Evolutionary conservation across 371 early-diverging fungal genomes (phyloP), one percentile per base, ranked within the genome.

Genomic region (Dentiscutata heterogama): DNA sequence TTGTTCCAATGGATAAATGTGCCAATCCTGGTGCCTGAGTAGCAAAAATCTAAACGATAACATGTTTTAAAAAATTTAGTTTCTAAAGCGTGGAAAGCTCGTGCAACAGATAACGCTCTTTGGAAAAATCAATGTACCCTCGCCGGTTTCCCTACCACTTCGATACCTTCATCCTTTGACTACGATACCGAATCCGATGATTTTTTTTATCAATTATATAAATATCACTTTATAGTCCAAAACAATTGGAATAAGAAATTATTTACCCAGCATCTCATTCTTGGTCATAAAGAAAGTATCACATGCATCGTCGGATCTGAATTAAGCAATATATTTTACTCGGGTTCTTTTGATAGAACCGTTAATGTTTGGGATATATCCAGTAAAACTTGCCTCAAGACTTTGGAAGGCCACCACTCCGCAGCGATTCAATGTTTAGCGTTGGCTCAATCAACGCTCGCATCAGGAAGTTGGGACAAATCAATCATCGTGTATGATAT

Each of bases 291-390:
- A 53, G 70, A 70, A 70, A 39, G 58, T 35, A 75, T 75, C 75
- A 39, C 60, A n/a, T 75, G 75, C 51, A 53, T 75, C 18, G 53
- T 56, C 27, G 75, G 75, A 54, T 58, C 39, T 56, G 75, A 58
- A 84, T 95, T 96, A 83, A 86, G 89, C 35, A 83, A 94, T 61
- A 91, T 91, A 72, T 90, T 99, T 39, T 92, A 97, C 25, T 95
- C 96, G 0, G 99, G 99, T 7, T 97, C 97, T n/a, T 92, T 97
- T 73, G 99, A 99, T 88, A 88, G 91, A 25, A 94, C 96, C 5
- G 91, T 98, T 81, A 93, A 93, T 79, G 85, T 95, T 58, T 91
- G 92, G 92, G 93, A 96, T 84, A 80, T 94, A 50, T 82, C 87
- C 64, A 91, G 90, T 56, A 89, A 92, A 65, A 85, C 88, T 68